These are phyloP conservation scores for Cucumis hystrix DNA, from an alignment of 306 rosid species.

Conservation along the genomic window DNA sequence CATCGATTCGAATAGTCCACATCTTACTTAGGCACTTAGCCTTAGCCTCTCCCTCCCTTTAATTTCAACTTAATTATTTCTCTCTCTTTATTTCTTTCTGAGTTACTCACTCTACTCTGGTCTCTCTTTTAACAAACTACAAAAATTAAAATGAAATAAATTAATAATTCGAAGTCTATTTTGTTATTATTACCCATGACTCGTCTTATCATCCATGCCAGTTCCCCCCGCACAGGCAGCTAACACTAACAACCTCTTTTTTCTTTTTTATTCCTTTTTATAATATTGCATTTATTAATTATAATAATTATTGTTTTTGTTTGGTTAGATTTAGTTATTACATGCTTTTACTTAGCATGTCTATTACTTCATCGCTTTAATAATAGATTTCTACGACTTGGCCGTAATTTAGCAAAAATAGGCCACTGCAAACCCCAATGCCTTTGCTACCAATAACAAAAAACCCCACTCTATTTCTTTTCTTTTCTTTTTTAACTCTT, in stretches of 20 bases:
- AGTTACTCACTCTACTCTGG: slow-evolving; percentile 25
- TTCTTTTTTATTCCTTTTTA: not conserved
- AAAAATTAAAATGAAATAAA: not conserved
- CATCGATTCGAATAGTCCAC: slow-evolving; percentile 64
- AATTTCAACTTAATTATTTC: not conserved
- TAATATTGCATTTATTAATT: not conserved
- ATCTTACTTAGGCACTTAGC: slow-evolving; percentile 12
- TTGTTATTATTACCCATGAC: slow-evolving; percentile 10
- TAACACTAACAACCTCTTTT: not conserved
- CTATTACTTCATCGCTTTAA: not conserved
- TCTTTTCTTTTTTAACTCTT: not conserved
- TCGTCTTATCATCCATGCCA: not conserved
- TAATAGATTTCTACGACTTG: not conserved
- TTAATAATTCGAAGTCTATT: not conserved
- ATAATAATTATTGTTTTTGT: slow-evolving; percentile 5
- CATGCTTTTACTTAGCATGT: slow-evolving; percentile 13
- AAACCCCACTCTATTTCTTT: not conserved
- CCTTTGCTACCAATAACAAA: too few species aligned
- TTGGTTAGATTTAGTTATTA: not conserved
- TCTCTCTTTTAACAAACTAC: slow-evolving; percentile 11
- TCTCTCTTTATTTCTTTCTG: slow-evolving; percentile 10
- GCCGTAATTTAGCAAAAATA: not conserved
- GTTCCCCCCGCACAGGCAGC: not conserved
- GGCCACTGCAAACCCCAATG: not conserved
- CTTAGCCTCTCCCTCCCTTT: slow-evolving; percentile 5